Evolutionary conservation across 2,329 filamentous ascomycete genomes (phyloP), one percentile per base, ranked within the genome.

Genomic region (Diaporthe vexans): DNA sequence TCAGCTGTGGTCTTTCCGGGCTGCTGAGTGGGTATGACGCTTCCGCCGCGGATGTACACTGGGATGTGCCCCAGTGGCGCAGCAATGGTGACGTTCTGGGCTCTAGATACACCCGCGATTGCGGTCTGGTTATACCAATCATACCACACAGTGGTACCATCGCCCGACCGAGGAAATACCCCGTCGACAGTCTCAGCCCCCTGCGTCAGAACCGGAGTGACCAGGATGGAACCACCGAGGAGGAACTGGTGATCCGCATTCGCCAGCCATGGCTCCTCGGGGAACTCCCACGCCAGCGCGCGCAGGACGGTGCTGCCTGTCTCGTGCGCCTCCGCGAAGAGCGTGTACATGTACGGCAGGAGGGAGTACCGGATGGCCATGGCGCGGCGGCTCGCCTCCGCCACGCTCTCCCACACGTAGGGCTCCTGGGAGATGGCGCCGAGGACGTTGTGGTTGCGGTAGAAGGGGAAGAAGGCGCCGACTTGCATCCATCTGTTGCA

Each of bases 291-390:
- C 1, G 90, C 87, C 13, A 95, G 83, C 1, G 93, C 93, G 21
- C 93, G 89, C 90, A 95, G 91, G 54, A 94, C 92, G 0, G 93
- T 94, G 17, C 86, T 89, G 1, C 93, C 93, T 0, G 88, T 89
- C 2, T 86, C 88, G 81, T 93, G 91, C 0, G 93, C 92, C 15
- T 87, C 82, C 78, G 93, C 88, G 85, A 94, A 91, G 1, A 93
- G 86, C 0, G 93, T 95, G 83, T 95, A 95, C 76, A 95, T 88
- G 82, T 95, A 95, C 0, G 93, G 93, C 1, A 95, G 85, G 0
- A 95, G 85, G 21, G 88, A 83, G 80, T 94, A 95, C 33, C 94
- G 90, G 76, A 94, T 92, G 6, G 86, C 82, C 90, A 95, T 95
- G 1, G 92, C 93, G 0, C 82, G 84, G 76, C 88, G 89, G n/a